Base-by-base conservation (phyloP, 352 stramenopile species). In the Globisporangium nodosum region DNA sequence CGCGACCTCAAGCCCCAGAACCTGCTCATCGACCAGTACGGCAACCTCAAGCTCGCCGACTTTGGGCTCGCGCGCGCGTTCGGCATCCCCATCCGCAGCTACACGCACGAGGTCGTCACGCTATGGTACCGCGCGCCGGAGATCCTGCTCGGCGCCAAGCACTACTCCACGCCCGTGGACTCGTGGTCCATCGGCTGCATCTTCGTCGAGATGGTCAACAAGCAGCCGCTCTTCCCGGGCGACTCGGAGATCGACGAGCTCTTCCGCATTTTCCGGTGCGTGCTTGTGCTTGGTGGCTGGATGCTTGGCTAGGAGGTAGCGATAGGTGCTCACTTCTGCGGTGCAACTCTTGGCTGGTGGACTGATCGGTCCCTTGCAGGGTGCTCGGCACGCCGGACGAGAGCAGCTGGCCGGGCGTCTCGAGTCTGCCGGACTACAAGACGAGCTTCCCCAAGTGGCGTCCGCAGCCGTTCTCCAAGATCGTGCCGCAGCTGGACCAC, bases 221-320 rank as follows among this genome's bases (percentile, higher is more conserved):
- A 92, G 51, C 82, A 92, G 68, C 85, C 85, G 27, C 64, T 96
- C 7, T 96, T 96, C 58, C 85, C 87, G 6, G 96, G 96, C 16
- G 95, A 99, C 68, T 99, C 93, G 27, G 97, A 99, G 75, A 99
- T 99, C 69, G 97, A 99, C 69, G 94, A 99, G 68, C 76, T 99
- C 30, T 99, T 98, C 73, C 97, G 98, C 49, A 99, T 99, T 58
- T 99, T 99, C 72, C 77, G 82, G 70, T 74, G 71, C 74, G 65
- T 65, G 18, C 39, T 8, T 9, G 33, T 9, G 8, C 24, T 39
- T 7, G 31, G 3, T 35, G 31, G 5, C 31, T 39, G 33, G 6
- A 3, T 39, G 33, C 7, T 42, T 42, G 35, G 11, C 35, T 42
- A 11, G 35, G 12, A 16, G 12, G 35, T 42, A 11, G 35, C 9